phyloP scores from a whole-genome alignment of 805 yeast species.

The Alloascoidea hylecoeti region DNA sequence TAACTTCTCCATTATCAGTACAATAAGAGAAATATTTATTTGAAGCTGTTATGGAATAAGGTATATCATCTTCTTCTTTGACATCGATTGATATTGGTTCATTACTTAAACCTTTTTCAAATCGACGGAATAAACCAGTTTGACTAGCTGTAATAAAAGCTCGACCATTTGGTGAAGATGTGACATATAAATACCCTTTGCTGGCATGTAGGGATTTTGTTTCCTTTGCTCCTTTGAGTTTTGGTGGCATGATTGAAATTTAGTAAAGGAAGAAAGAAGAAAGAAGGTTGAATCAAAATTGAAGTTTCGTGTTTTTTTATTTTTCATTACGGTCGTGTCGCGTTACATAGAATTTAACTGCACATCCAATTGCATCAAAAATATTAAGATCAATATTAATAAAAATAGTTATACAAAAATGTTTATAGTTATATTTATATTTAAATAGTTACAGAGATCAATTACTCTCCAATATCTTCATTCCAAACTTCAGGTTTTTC shows the following conservation, averaged over 20 bases:
- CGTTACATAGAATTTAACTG: too few species aligned
- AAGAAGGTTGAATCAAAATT: too few species aligned
- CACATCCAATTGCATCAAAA: too few species aligned
- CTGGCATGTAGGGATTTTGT: not conserved
- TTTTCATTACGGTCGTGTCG: too few species aligned
- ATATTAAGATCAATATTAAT: too few species aligned
- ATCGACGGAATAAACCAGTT: not conserved
- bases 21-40: slow-evolving; percentile 22
- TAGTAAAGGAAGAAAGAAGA: too few species aligned
- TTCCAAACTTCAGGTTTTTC: slow-evolving; percentile 30
- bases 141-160: slow-evolving; percentile 1
- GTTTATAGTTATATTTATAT: not conserved
- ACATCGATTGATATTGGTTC: not conserved
- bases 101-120: not conserved
- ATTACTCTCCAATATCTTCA: slow-evolving; percentile 21
- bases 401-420: not conserved
- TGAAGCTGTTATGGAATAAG: not conserved
- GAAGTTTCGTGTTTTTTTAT: too few species aligned
- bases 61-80: not conserved
- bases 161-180: not conserved
- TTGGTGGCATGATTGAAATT: too few species aligned
- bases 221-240: too few species aligned
- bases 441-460: slow-evolving; percentile 1
- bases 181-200: not conserved
- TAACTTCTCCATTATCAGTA: slow-evolving; percentile 26